A percentile compares a stretch with the other conserved stretches of the same genome.
phyloP scores from a whole-genome alignment of 441 rosid genomes.

The Pelargonium australe region DNA sequence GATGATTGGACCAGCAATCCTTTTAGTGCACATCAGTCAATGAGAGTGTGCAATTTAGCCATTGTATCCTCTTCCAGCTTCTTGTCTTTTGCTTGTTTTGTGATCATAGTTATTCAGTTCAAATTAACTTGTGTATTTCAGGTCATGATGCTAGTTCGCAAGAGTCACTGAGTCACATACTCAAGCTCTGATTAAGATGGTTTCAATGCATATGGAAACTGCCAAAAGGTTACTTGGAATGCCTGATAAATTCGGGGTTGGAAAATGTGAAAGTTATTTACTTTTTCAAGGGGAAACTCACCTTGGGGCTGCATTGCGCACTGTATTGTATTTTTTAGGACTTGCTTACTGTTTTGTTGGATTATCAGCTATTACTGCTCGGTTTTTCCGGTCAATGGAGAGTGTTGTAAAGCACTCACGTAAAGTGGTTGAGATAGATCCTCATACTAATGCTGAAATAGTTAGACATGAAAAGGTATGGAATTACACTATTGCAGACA shows the following conservation, averaged over 20 bases:
- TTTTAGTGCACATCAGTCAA: not conserved
- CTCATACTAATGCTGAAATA: slow-evolving; percentile 39
- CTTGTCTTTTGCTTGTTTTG: not conserved
- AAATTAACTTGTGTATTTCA: slow-evolving; percentile 8
- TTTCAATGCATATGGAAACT: slow-evolving; percentile 21
- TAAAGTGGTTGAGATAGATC: slow-evolving; percentile 57
- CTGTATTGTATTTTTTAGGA: slow-evolving; percentile 47
- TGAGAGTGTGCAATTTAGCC: not conserved
- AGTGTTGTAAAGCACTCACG: slow-evolving; percentile 81
- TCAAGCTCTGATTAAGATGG: slow-evolving; percentile 26
- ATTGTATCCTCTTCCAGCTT: not conserved
- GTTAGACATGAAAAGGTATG: slow-evolving; percentile 65
- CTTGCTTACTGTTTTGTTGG: slow-evolving; percentile 85
- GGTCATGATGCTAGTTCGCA: slow-evolving; percentile 6
- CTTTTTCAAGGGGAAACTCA: slow-evolving; percentile 47
- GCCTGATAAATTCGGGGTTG: slow-evolving; percentile 26
- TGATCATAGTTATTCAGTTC: not conserved
- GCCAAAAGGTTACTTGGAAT: slow-evolving; percentile 19
- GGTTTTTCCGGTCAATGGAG: slow-evolving; percentile 88
- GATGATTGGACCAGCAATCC: not conserved
- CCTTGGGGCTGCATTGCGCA: slow-evolving; percentile 40
- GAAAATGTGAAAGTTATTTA: slow-evolving; percentile 57
- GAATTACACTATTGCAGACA: slow-evolving; percentile 87
- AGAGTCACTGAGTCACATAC: slow-evolving; percentile 9
- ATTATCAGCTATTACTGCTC: slow-evolving; percentile 74